Base-by-base conservation (phyloP, 78 protist genomes). In the Dictyostelium intermedium region DNA sequence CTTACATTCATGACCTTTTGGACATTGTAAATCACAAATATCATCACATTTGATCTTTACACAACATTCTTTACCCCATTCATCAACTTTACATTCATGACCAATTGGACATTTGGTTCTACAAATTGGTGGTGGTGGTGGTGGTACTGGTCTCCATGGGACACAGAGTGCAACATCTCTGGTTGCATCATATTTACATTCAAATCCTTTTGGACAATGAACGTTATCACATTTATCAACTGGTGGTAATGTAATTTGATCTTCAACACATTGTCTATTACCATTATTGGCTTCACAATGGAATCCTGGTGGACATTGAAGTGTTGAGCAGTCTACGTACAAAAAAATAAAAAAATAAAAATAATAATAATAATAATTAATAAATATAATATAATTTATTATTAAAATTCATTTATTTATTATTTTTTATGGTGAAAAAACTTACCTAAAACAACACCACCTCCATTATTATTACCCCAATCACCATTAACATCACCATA, bases 151-250 rank as follows among this genome's bases (percentile, higher is more conserved):
- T 66, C 74, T 27, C 3, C 2, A 25, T 66, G 74, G 74, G 10
- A 66, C 35, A 66, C 74, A 66, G 2, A 66, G 74, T 9, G 74
- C 74, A 66, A 66, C 9, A 25, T 66, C 74, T 66, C 27, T 14
- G 5, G 13, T 1, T 18, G n/a, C 4, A 18, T 72, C 79, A 72
- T 16, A 72, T 72, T 72, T 72, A 20, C 79, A 27, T 16, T 72
- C n/a, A 41, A 23, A 77, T n/a, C 56, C 56, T 20, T n/a, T 11
- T 77, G 82, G 82, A 41, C 82, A 77, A 77, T 77, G 43, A 14
- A 77, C 50, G n/a, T 43, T 43, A 3, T 18, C 16, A 77, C 82
- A 77, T 25, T 18, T n/a, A 41, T 77, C 63, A 76, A 39, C 10
- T 41, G 50, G 60, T 34, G 82, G 80, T 6, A 41, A 6, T 3